These are phyloP conservation scores for Lactifluus echinatus DNA, from an alignment of 768 basidiomycete genomes.

Conservation along the genomic window DNA sequence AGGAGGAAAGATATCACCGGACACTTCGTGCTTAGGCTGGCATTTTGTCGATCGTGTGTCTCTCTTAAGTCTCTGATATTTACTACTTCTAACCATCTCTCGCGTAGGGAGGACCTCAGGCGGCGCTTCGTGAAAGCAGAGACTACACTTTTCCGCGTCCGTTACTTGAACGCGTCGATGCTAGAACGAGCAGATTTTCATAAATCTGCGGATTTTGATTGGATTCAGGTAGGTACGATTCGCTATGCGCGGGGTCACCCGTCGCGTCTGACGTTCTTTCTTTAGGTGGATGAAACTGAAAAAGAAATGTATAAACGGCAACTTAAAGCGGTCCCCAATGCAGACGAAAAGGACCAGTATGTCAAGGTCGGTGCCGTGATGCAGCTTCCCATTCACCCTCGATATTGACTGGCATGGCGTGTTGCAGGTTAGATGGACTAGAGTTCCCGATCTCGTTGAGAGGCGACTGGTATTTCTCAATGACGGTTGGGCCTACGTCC, in stretches of 20 bases:
- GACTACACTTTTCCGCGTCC: slow-evolving; percentile 68
- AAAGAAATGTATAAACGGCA: slow-evolving; percentile 39
- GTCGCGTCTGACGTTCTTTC: background rate
- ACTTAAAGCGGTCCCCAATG: slow-evolving; percentile 37
- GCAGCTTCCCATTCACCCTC: background rate
- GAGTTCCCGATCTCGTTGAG: slow-evolving; percentile 87
- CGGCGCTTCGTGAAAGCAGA: slow-evolving; percentile 87
- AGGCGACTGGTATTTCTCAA: slow-evolving; percentile 69
- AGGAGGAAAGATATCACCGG: slow-evolving; percentile 79
- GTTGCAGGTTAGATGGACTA: slow-evolving; percentile 86
- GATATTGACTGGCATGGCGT: background rate
- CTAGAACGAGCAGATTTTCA: slow-evolving; percentile 63
- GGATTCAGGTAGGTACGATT: slow-evolving; percentile 43
- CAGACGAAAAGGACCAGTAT: slow-evolving; percentile 42
- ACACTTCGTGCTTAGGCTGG: slow-evolving; percentile 88
- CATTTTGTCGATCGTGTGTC: slow-evolving; percentile 93
- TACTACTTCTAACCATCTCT: background rate
- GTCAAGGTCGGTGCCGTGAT: slow-evolving; percentile 54
- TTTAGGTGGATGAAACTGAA: slow-evolving; percentile 53
- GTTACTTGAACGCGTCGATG: slow-evolving; percentile 58
- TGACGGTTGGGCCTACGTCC: slow-evolving; percentile 85
- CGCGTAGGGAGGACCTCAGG: slow-evolving; percentile 75
- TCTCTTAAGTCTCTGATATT: background rate
- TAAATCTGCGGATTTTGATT: slow-evolving; percentile 51
- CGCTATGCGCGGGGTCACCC: background rate